Evolutionary conservation across 352 stramenopile species (phyloP).

Genomic region (Phytophthora vignae): DNA sequence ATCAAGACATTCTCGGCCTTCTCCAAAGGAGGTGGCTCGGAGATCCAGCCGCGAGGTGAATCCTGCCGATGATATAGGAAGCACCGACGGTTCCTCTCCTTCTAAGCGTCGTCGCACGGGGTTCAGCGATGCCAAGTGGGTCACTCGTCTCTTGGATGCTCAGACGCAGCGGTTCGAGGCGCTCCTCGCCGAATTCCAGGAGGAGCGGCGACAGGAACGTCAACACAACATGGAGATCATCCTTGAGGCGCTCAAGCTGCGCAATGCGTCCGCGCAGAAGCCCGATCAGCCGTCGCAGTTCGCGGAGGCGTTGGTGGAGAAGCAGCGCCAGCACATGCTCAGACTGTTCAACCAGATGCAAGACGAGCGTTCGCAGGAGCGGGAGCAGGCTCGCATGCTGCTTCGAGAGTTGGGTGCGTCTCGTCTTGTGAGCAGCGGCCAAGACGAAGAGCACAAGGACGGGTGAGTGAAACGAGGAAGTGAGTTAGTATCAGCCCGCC

Average conservation of each 20-base stretch:
- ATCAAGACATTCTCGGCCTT: slow-evolving; percentile 8
- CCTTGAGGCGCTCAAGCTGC: slow-evolving; percentile 44
- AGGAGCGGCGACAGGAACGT: slow-evolving; percentile 48
- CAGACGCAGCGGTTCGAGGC: slow-evolving; percentile 49
- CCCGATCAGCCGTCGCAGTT: slow-evolving; percentile 35
- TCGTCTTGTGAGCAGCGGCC: slow-evolving; percentile 15
- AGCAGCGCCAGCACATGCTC: slow-evolving; percentile 47
- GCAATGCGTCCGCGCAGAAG: slow-evolving; percentile 30
- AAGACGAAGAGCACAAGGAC: slow-evolving; percentile 36
- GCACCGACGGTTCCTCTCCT: background rate
- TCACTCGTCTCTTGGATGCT: slow-evolving; percentile 41
- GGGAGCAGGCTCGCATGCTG: slow-evolving; percentile 41
- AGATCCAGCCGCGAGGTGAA: slow-evolving; percentile 25
- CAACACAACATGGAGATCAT: slow-evolving; percentile 54
- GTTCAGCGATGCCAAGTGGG: slow-evolving; percentile 42
- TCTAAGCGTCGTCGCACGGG: slow-evolving; percentile 32
- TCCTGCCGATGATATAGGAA: background rate
- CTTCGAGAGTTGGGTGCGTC: slow-evolving; percentile 34
- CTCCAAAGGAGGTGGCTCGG: slow-evolving; percentile 7
- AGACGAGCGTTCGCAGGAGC: slow-evolving; percentile 42
- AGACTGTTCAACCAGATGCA: slow-evolving; percentile 49
- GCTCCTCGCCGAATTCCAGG: slow-evolving; percentile 47
- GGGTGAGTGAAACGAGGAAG: too few species aligned
- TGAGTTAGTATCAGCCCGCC: slow-evolving; percentile 6
- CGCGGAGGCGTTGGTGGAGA: slow-evolving; percentile 46